Evolutionary conservation across 2,329 filamentous ascomycete genomes (phyloP), one percentile per base, ranked within the genome.

Genomic region (Aspergillus carbonarius): DNA sequence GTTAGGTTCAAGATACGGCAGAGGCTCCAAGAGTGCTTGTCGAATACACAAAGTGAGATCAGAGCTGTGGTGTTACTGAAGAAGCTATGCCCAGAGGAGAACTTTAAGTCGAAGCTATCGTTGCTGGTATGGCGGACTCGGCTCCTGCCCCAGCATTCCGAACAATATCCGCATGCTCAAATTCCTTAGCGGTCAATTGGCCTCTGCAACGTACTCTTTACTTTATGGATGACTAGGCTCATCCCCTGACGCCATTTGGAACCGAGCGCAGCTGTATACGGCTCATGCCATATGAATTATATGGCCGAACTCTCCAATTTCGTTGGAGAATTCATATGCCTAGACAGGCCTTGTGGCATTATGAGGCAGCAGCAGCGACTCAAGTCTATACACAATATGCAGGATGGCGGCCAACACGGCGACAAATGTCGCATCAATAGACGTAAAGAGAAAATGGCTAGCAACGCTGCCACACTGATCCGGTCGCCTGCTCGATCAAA

Each of bases 271-370:
- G 66, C 82, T 83, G 66, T 82, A 82, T 27, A 72, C 76, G 40
- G 82, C 79, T 56, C 82, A 83, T 25, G 83, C 73, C 51, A 74
- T 74, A 78, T 79, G 82, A 47, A 82, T 81, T 70, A 81, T 82
- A 61, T 82, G 82, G 0, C 79, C 79, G 0, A 82, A 63, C 59
- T 79, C 78, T 12, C 68, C 59, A 53, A 82, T 80, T 0, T 78
- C 80, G 10, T 81, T 73, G 1, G 74, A 74, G 53, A 82, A 82
- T 23, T 79, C 80, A 56, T 82, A 81, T 18, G 68, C 76, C 60
- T 80, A 75, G 2, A 76, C 72, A 2, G 77, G 76, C 17, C 77
- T 76, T 5, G 77, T 77, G 10, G 69, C 76, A 18, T 77, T 77
- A 65, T 81, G 78, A 17, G 69, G 47, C 23, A 80, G 68, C 3